These are phyloP conservation scores for Manihot esculenta DNA, from an alignment of 441 rosid species.

Conservation along the genomic window DNA sequence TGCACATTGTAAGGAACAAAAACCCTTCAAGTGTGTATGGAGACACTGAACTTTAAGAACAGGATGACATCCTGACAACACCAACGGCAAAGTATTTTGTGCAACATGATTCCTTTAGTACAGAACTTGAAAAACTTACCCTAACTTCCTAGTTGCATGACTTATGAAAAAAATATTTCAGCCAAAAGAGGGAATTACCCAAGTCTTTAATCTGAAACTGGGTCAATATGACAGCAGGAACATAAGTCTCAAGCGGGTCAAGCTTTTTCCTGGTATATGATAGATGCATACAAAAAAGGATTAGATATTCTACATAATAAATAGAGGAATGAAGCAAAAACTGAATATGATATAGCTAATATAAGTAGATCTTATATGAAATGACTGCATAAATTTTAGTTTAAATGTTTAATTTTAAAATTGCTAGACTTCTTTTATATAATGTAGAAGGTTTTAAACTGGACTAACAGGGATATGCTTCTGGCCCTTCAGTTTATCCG, in stretches of 20 bases:
- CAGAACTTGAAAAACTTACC: background rate
- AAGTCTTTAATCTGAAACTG: slow-evolving; percentile 64
- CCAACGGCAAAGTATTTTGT: background rate
- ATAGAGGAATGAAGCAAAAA: background rate
- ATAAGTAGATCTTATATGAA: no score
- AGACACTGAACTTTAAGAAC: background rate
- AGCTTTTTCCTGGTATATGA: slow-evolving; percentile 61
- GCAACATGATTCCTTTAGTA: background rate
- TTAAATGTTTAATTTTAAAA: no score
- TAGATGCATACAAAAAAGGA: background rate
- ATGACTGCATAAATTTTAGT: no score
- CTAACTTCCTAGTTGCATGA: background rate
- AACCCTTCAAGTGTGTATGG: background rate
- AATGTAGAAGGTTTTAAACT: no score
- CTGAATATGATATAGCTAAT: background rate
- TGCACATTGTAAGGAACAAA: background rate
- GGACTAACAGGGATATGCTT: no score
- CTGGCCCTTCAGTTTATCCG: no score
- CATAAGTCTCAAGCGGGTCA: slow-evolving; percentile 72
- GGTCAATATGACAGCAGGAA: slow-evolving; percentile 78
- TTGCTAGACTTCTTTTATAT: no score
- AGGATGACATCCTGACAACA: background rate
- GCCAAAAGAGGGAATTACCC: slow-evolving; percentile 37
- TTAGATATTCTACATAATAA: background rate
- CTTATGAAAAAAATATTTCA: background rate